phyloP scores from a whole-genome alignment of 1,284 basidiomycete genomes.

The Thelephora terrestris region DNA sequence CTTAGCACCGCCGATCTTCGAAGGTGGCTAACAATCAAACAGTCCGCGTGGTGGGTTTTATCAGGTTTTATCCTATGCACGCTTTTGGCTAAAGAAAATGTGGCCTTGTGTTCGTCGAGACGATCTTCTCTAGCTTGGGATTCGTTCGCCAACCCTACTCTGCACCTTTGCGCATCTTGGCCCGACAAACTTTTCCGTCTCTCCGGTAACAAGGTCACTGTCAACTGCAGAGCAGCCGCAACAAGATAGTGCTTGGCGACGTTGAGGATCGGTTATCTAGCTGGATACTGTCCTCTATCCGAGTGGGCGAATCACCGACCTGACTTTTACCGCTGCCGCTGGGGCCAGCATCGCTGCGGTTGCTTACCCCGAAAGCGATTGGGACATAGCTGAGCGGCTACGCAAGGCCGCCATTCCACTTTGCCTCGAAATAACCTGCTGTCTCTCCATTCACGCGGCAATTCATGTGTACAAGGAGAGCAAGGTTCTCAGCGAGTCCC shows the following conservation, averaged over 20 bases:
- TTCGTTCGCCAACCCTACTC: conserved; percentile 27
- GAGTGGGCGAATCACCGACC: conserved; percentile 24
- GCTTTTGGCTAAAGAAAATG: conserved; percentile 19
- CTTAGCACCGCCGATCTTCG: background rate
- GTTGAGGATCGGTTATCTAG: no score
- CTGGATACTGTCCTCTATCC: conserved; percentile 15
- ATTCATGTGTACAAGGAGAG: conserved; percentile 18
- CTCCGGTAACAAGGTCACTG: background rate
- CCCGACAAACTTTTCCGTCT: conserved; percentile 20
- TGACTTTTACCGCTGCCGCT: conserved; percentile 25
- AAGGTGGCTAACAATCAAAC: background rate
- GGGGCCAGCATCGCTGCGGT: conserved; percentile 26
- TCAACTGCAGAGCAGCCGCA: conserved; percentile 5
- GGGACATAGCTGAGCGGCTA: conserved; percentile 16
- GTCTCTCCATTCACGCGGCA: conserved; percentile 30
- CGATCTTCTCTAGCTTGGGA: conserved; percentile 24
- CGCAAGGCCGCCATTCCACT: conserved; percentile 29
- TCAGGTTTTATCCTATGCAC: conserved; percentile 24
- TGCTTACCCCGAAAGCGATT: background rate
- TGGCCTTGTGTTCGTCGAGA: conserved; percentile 17
- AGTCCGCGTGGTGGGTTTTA: conserved; percentile 24
- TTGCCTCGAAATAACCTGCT: conserved; percentile 33
- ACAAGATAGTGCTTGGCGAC: no score
- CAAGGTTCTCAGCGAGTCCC: background rate
- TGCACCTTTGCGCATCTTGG: conserved; percentile 23